Evolutionary conservation across 345 rosid species (phyloP), one percentile per base, ranked within the genome.

Genomic region (Pseudoturritis turrita): DNA sequence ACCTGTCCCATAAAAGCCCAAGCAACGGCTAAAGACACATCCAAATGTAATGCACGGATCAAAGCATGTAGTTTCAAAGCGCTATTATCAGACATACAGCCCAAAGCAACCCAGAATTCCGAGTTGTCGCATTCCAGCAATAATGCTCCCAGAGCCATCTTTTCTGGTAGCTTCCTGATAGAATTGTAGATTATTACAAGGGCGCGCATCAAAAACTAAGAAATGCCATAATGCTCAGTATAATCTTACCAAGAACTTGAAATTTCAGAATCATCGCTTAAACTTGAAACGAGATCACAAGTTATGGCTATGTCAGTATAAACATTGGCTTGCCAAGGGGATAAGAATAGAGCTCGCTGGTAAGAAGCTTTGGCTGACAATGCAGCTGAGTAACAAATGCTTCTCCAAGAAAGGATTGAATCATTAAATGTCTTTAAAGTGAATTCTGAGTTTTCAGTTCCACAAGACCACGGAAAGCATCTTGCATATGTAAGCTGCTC

Each of bases 1-100:
- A 91, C 99, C 97, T 91, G 88, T 52, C 99, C 97, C 69, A 95
- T 88, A 63, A 80, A 82, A 62, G 93, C 96, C 97, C 99, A 95
- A 45, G 97, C 97, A 78, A 79, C 79, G 31, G 96, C 96, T 71
- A 79, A 79, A 33, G 97, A 85, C 49, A 85, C 83, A 87, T 91
- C 97, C 82, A 95, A 75, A 61, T 95, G 99, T 84, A 95, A 81
- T 54, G 88, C 96, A 78, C 97, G 83, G 68, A 91, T 87, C 52
- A 91, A 81, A 62, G 89, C 87, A 83, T 95, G 99, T 31, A 89
- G 87, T 84, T 84, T 88, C 83, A 95, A 77, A 65, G 90, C 93
- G 77, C 51, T 74, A 68, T 85, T 72, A 53, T 79, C 78, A 58
- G 96, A 84, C 74, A 95, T 73, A 77, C 96, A 87, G 54, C 97